Base-by-base conservation (phyloP, 177 flowering plant genomes). In the Vitis hybrid region DNA sequence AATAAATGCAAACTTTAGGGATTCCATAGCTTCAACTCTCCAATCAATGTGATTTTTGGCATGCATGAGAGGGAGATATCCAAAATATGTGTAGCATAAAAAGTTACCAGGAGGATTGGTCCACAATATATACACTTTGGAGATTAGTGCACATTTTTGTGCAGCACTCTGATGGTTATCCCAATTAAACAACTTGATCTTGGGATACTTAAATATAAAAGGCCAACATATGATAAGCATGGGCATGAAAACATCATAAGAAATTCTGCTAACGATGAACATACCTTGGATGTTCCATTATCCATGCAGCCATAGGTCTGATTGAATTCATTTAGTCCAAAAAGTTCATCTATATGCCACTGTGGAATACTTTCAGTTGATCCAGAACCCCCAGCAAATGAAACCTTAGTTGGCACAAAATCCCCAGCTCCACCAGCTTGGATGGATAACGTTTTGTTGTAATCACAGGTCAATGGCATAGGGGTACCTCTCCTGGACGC, bases 301-400 rank as follows among this genome's bases (percentile, higher is more conserved):
- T 88, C 96, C 77, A 84, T 74, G 74, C 75, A 85, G 57, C 78
- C 81, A 73, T 68, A 87, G 52, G 50, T 80, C 62, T 84, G 90
- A 78, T 72, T 75, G 74, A 82, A 81, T 26, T 87, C 98, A 51
- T 74, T 68, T 2, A 84, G 51, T 26, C 86, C 89, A 70, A 89
- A 72, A 72, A 86, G 79, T 1, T 94, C 98, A 70, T 94, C 98
- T n/a, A 92, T 52, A 39, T 85, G 87, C 98, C 97, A 90, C 26
- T 80, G 87, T 8, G 85, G 72, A 31, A 82, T 68, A 63, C 75
- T 82, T 64, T 84, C 93, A 72, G 81, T 71, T 3, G 71, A 4
- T 39, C 45, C 69, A 72, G 87, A 86, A 48, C 94, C 90, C 39
- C 91, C 88, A 60, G 81, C 62, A 72, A 74, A 80, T 50, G 87